Evolutionary conservation across 768 basidiomycete species (phyloP), one percentile per base, ranked within the genome.

Genomic region (Dacryopinax primogenitus): DNA sequence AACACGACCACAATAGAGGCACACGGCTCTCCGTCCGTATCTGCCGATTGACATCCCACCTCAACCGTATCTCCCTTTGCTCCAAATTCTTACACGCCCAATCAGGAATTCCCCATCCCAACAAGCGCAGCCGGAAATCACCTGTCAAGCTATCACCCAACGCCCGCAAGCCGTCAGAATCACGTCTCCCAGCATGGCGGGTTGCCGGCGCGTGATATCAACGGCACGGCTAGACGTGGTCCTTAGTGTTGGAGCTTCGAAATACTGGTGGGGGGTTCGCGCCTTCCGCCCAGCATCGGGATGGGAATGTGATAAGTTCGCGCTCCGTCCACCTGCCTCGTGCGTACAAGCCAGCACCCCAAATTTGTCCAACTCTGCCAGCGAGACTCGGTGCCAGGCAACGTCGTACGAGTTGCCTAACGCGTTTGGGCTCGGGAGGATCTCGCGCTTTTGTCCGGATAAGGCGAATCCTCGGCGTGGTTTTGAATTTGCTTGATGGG

Each of bases 261-360:
- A 58, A 58, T 58, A 58, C 51, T 58, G 51, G 26, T 58, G 51
- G 51, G 51, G 21, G 26, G 26, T 58, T 58, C 51, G 23, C 26
- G 23, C 18, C 51, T 58, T 58, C 51, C 6, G 41, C 41, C 41
- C 18, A 18, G 6, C 6, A 44, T 44, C 41, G 41, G 41, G 23
- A 44, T 18, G 41, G 41, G 41, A 44, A 44, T 18, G 41, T 44
- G 41, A 44, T 18, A 9, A 37, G 11, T n/a, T n/a, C n/a, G n/a
- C n/a, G n/a, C n/a, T n/a, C n/a, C n/a, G n/a, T n/a, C n/a, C n/a
- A n/a, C n/a, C n/a, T n/a, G n/a, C n/a, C n/a, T n/a, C n/a, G n/a
- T n/a, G n/a, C n/a, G n/a, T n/a, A n/a, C n/a, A n/a, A n/a, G n/a
- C n/a, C n/a, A n/a, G n/a, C n/a, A n/a, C n/a, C n/a, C n/a, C n/a